Evolutionary conservation across 2,329 filamentous ascomycete species (phyloP), one percentile per base, ranked within the genome.

Genomic region (Microdochium trichocladiopsis): DNA sequence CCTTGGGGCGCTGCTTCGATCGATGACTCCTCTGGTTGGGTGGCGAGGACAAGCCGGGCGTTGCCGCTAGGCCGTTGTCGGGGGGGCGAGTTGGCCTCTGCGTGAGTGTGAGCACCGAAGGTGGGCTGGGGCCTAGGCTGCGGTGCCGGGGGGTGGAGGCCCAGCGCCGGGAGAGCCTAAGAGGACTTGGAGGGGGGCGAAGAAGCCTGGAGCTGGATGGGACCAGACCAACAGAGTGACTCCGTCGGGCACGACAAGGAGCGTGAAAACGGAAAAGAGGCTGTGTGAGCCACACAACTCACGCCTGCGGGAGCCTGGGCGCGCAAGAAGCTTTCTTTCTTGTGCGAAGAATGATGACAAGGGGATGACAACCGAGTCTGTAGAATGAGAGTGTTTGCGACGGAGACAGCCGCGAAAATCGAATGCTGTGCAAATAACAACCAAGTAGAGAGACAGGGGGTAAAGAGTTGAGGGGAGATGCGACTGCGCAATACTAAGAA

Each of bases 11-110:
- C 36, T 53, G 28, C 49, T 24, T 47, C 48, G 48, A 58, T 57
- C 55, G 63, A 67, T 67, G 64, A 66, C 64, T 66, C 65, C 65
- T 65, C 56, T 58, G 57, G 56, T 60, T 61, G 62, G 61, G 65
- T 67, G 65, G 65, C 65, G 63, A 66, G 64, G 65, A 49, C 25
- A n/a, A 49, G 47, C 47, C 25, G 47, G 47, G 47, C 25, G 25
- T 45, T 45, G 41, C 41, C 41, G 41, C 41, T 45, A 45, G 41
- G 41, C 41, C 41, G 41, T 45, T 45, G 41, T 45, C 41, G 41
- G 41, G 41, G 28, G 41, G 41, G 41, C 41, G 18, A 45, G 41
- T 45, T 45, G 41, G 41, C 41, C 41, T 45, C 41, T 45, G 41
- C 16, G n/a, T 23, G 21, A 23, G 28, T 9, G 43, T 47, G 43